These are phyloP conservation scores for Pseudopithomyces chartarum DNA, from an alignment of 2,329 filamentous ascomycete species.

Conservation along the genomic window DNA sequence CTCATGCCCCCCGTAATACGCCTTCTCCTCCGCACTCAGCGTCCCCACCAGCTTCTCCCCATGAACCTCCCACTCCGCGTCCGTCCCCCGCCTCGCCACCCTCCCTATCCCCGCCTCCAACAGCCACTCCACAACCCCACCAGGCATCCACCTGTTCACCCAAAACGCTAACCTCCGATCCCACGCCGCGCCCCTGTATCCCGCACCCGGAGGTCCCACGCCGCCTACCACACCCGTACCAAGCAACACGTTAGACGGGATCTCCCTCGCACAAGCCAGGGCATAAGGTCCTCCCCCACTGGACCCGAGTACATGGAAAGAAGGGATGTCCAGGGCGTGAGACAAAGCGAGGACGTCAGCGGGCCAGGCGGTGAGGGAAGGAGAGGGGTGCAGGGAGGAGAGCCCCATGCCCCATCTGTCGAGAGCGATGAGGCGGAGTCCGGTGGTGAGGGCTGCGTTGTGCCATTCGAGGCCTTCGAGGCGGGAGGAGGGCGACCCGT, in stretches of 20 bases:
- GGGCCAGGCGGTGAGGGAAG: constrained; percentile 7
- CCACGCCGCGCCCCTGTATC: constrained; percentile 4
- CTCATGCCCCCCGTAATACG: neutral
- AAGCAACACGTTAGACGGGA: neutral
- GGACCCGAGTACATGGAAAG: constrained; percentile 9
- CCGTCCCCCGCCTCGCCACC: neutral
- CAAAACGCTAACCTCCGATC: constrained; percentile 8
- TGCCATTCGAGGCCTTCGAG: constrained; percentile 11
- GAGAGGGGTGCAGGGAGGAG: constrained; percentile 2
- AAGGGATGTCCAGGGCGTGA: neutral
- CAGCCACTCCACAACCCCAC: constrained; percentile 2
- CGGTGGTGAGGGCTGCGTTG: neutral
- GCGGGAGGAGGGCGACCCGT: constrained; percentile 13
- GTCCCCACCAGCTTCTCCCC: constrained; percentile 1
- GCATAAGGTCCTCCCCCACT: constrained; percentile 12
- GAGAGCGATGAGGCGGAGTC: constrained; percentile 5
- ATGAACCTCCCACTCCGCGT: constrained; percentile 3
- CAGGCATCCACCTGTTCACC: constrained; percentile 9
- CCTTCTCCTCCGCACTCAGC: neutral
- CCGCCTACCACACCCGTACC: constrained; percentile 11
- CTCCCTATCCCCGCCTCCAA: neutral
- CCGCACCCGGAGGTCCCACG: constrained; percentile 5
- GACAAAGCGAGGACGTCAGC: neutral
- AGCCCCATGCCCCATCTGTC: constrained; percentile 10
- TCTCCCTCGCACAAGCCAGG: constrained; percentile 3